Conservation (phyloP, 2,329 filamentous ascomycete genomes). For the Didymella segeticola region DNA sequence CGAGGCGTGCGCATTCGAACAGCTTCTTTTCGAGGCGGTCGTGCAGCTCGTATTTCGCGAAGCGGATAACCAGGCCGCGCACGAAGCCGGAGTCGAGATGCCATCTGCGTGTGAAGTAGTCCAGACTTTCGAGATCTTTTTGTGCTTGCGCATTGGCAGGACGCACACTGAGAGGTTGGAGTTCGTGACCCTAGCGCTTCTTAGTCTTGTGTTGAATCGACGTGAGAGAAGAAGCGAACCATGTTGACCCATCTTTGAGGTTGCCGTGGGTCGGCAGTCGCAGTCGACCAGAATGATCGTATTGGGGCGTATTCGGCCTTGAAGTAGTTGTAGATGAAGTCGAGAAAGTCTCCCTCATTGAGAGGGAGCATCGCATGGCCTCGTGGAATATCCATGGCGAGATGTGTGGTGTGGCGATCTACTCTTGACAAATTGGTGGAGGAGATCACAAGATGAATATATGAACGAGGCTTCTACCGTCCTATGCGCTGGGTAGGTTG, state of each 20-base stretch:
- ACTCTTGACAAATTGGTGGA: background rate
- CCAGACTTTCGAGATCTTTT: slow-evolving; percentile 44
- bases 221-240: slow-evolving; percentile 6
- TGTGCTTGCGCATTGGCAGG: slow-evolving; percentile 48
- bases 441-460: background rate
- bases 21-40: slow-evolving; percentile 48
- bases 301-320: slow-evolving; percentile 49
- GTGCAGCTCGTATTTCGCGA: slow-evolving; percentile 44
- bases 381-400: slow-evolving; percentile 42
- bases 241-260: slow-evolving; percentile 41
- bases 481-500: background rate
- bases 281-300: slow-evolving; percentile 45
- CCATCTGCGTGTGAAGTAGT: slow-evolving; percentile 41
- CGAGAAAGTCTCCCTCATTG: slow-evolving; percentile 42
- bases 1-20: slow-evolving; percentile 41
- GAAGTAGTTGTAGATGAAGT: slow-evolving; percentile 48
- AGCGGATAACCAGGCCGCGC: slow-evolving; percentile 41
- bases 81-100: slow-evolving; percentile 43
- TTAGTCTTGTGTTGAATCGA: background rate
- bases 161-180: slow-evolving; percentile 35
- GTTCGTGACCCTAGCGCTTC: slow-evolving; percentile 34
- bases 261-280: slow-evolving; percentile 41
- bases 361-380: slow-evolving; percentile 43
- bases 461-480: background rate
- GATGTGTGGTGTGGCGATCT: background rate